Evolutionary conservation across 108 stramenopile genomes (phyloP).

Genomic region (Nannochloropsis gaditana): DNA sequence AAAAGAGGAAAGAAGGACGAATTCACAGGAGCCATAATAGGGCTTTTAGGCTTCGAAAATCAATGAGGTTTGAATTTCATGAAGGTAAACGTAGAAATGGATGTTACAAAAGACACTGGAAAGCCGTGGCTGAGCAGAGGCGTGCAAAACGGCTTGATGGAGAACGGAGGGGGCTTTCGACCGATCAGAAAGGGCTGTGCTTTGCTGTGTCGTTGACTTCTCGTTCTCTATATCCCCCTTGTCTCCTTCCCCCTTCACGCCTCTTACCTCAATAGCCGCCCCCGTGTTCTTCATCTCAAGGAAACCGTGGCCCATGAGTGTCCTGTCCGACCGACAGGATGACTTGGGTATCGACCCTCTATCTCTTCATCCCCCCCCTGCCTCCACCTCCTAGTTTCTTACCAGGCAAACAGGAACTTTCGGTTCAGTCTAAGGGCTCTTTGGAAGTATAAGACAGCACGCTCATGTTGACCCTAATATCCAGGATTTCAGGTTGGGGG

Average conservation of each 20-base stretch:
- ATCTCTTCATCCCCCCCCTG: background rate
- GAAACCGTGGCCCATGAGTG: constrained; percentile 94
- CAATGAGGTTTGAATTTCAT: no score
- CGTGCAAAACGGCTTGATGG: no score
- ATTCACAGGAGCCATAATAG: no score
- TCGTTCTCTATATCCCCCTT: background rate
- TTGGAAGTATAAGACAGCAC: constrained; percentile 91
- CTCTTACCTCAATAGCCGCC: constrained; percentile 76
- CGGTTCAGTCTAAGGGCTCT: constrained; percentile 75
- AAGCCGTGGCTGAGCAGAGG: no score
- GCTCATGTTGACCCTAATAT: constrained; percentile 72
- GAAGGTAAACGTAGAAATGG: no score
- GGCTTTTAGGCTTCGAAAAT: no score
- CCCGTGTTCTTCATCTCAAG: constrained; percentile 93
- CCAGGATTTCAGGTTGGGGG: background rate
- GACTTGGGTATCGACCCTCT: background rate
- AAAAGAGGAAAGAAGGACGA: no score
- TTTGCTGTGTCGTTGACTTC: background rate
- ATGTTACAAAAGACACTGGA: no score
- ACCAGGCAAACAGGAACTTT: constrained; percentile 83
- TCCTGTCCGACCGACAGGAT: constrained; percentile 36
- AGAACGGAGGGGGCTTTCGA: no score
- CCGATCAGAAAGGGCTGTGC: no score
- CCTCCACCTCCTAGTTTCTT: background rate
- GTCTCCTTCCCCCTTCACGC: background rate